phyloP scores from a whole-genome alignment of 352 stramenopile species.

The Pythium grandisporangium region DNA sequence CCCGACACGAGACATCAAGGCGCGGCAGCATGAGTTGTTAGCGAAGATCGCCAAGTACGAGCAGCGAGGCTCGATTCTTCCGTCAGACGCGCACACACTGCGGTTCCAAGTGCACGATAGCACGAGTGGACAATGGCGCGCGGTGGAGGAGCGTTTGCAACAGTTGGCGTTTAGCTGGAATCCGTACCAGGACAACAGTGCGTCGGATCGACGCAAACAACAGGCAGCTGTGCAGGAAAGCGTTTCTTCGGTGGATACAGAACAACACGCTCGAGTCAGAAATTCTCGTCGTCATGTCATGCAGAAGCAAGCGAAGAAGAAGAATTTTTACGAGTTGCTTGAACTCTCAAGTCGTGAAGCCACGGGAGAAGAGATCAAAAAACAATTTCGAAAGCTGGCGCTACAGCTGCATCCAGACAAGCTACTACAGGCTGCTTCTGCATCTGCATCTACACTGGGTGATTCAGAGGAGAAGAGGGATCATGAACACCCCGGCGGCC shows the following conservation, averaged over 20 bases:
- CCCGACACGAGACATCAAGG: constrained; percentile 2
- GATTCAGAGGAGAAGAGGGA: no score
- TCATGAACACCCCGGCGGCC: no score
- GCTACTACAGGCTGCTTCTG: constrained; percentile 17
- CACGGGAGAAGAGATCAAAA: constrained; percentile 39
- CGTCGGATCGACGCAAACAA: constrained; percentile 10
- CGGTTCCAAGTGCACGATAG: constrained; percentile 53
- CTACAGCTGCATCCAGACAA: constrained; percentile 70
- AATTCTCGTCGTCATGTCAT: no score
- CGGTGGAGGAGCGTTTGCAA: constrained; percentile 47
- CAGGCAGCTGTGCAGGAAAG: constrained; percentile 1
- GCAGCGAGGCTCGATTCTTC: constrained; percentile 38
- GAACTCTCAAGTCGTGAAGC: constrained; percentile 19
- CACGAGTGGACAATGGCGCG: constrained; percentile 43
- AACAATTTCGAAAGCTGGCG: constrained; percentile 58
- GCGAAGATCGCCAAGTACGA: constrained; percentile 49
- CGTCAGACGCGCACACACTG: constrained; percentile 52
- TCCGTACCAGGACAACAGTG: constrained; percentile 52
- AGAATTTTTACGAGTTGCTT: constrained; percentile 63
- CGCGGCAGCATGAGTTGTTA: constrained; percentile 18
- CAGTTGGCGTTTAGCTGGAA: constrained; percentile 61
- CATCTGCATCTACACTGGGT: no score
- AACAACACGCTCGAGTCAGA: no score
- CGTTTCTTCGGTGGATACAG: neutral
- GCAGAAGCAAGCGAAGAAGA: constrained; percentile 20